These are phyloP conservation scores for Cicer cuneatum DNA, from an alignment of 306 rosid species.

Conservation along the genomic window DNA sequence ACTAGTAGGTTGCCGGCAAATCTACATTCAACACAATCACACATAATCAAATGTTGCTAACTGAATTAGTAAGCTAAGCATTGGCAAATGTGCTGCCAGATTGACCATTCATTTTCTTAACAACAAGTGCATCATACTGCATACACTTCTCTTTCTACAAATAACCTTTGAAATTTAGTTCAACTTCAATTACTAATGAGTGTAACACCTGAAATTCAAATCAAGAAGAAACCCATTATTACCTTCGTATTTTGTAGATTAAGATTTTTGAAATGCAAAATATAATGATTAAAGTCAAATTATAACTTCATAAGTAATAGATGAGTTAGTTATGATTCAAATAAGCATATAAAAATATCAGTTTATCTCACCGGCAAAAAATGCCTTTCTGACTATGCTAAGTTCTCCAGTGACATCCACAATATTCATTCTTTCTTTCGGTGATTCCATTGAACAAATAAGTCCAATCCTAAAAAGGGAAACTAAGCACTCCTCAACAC, in stretches of 20 bases:
- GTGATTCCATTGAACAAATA: conserved; percentile 39
- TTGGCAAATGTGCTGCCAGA: no score
- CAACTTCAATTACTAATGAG: not conserved
- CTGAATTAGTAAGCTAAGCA: no score
- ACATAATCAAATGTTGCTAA: no score
- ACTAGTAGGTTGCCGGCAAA: not conserved
- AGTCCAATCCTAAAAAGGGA: conserved; percentile 37
- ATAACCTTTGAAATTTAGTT: not conserved
- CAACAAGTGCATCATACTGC: not conserved
- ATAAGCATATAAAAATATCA: not conserved
- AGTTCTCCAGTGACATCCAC: conserved; percentile 40
- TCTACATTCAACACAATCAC: not conserved
- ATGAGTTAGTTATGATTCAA: not conserved
- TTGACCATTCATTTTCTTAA: not conserved
- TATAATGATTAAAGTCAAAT: not conserved
- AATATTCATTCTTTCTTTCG: conserved; percentile 40
- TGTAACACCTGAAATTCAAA: not conserved
- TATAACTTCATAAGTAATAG: not conserved
- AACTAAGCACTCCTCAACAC: conserved; percentile 13
- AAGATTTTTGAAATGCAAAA: not conserved
- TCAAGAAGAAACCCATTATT: not conserved
- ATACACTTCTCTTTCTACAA: not conserved
- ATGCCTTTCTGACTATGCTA: not conserved
- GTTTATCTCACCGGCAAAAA: not conserved
- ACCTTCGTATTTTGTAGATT: not conserved